Base-by-base conservation (phyloP, 192 early-diverging fungal species). In the Coemansia sp. region DNA sequence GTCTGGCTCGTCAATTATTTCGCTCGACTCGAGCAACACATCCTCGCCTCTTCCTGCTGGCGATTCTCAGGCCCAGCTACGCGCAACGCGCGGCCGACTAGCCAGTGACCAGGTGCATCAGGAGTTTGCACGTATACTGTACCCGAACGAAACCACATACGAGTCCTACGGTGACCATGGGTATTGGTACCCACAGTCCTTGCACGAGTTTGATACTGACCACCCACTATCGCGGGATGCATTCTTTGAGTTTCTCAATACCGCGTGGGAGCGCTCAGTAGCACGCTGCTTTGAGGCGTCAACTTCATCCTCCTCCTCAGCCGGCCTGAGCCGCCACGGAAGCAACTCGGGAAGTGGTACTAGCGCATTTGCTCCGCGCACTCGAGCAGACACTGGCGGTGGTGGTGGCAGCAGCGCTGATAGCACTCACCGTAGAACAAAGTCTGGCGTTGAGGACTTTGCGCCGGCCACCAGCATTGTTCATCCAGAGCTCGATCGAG, bases 161-260 rank as follows among this genome's bases (percentile, higher is more conserved):
- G 80, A 82, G 64, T 77, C 80, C 23, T 82, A 84, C 38, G 81
- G 77, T 21, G 77, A 84, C 47, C 73, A 75, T 11, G 76, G 73
- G 6, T 84, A 84, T 71, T 84, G 81, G 81, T 76, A 75, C 66
- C 81, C 81, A 23, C 81, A 84, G 70, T 84, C 76, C 35, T 62
- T 78, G 68, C 76, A 83, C 67, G 81, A 83, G 65, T 83, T 75
- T 66, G 81, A 83, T 73, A 62, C 67, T 6, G 81, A 83, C 60
- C 73, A 74, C 21, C 67, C 76, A 21, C 70, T 59, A 37, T 69
- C 75, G 33, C 76, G 76, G 28, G 81, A 83, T 37, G 73, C 73
- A 1, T 73, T 83, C 28, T 78, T 75, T 55, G 81, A 83, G 63
- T 83, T 83, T 35, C 65, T 83, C 7, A 78, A 83, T 39, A 83